Conservation (phyloP, 129 eudicot species). For the Erigeron canadensis region DNA sequence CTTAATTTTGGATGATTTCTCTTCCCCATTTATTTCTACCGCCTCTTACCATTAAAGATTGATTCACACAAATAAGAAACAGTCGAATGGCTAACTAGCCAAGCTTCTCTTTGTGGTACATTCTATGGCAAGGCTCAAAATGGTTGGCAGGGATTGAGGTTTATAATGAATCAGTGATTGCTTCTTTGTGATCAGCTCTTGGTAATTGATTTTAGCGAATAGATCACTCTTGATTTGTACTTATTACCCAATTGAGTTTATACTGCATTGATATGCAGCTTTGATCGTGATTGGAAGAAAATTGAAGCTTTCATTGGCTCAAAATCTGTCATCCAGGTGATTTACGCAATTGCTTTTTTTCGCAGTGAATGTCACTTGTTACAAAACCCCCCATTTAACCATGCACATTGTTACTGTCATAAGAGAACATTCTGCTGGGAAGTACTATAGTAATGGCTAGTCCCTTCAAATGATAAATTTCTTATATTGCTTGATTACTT, state of each 20-base stretch:
- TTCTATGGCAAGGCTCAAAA: constrained; percentile 9
- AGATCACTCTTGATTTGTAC: not conserved
- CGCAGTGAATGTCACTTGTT: constrained; percentile 5
- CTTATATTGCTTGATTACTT: too few species aligned
- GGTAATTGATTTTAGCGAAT: constrained; percentile 8
- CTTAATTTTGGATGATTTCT: not conserved
- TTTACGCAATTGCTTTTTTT: constrained; percentile 8
- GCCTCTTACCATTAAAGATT: not conserved
- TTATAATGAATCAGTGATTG: constrained; percentile 16
- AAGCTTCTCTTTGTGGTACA: constrained; percentile 5
- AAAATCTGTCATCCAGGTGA: constrained; percentile 92
- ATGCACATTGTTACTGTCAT: not conserved
- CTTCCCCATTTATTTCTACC: not conserved
- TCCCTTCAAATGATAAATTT: not conserved
- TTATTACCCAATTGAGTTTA: constrained; percentile 13
- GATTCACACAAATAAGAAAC: too few species aligned
- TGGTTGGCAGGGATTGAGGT: constrained; percentile 12
- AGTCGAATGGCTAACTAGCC: not conserved
- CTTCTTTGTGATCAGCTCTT: not conserved
- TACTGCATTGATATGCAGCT: constrained; percentile 41
- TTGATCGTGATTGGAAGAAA: constrained; percentile 99
- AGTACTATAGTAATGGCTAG: not conserved
- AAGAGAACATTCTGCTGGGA: not conserved
- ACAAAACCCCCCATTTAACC: not conserved
- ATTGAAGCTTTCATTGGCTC: constrained; percentile 95